Base-by-base conservation (phyloP, 2,329 filamentous ascomycete genomes). In the Chaetomium sp. region DNA sequence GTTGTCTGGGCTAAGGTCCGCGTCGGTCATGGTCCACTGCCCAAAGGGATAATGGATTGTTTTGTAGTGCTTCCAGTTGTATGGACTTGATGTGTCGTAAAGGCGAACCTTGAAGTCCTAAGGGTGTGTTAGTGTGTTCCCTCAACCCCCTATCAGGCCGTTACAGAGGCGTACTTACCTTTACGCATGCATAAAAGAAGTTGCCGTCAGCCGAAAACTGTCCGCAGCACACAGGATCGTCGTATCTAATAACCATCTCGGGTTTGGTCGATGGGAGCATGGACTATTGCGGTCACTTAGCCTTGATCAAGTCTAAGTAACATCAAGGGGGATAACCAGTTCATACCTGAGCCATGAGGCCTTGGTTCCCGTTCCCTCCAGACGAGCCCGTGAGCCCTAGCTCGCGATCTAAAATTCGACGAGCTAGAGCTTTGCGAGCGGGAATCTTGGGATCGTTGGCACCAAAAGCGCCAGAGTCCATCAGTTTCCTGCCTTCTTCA, bases 161-260 rank as follows among this genome's bases (percentile, higher is more conserved):
- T 27, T 10, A 6, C 5, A 7, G 40, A n/a, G 9, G 19, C n/a
- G 6, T 33, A 41, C 57, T 49, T 55, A 12, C 57, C 53, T 64
- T 64, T 49, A 61, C 62, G 46, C 60, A 61, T 4, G 62, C 52
- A 36, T 64, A 97, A 75, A 96, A 97, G 75, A 97, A 97, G 70
- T 96, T 95, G 33, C 94, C 94, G 65, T 99, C 94, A 61, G 95
- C 89, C 0, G 90, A 96, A 69, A 97, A 99, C 68, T 97, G 92
- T 1, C 94, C 94, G 3, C 90, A 96, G 67, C 97, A 97, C 52
- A 94, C 91, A 42, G 89, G 85, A 5, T 86, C 80, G 54, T 91
- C 83, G 68, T 91, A 95, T 65, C 95, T 88, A 59, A 97, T 86
- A 59, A 96, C 88, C 66, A 88, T 88, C 67, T 97, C 92, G 0